A percentile compares a stretch with the other conserved stretches of the same genome.
These are phyloP conservation scores for Phlebiopsis flavidoalba DNA, from an alignment of 768 basidiomycete genomes.

Conservation along the genomic window DNA sequence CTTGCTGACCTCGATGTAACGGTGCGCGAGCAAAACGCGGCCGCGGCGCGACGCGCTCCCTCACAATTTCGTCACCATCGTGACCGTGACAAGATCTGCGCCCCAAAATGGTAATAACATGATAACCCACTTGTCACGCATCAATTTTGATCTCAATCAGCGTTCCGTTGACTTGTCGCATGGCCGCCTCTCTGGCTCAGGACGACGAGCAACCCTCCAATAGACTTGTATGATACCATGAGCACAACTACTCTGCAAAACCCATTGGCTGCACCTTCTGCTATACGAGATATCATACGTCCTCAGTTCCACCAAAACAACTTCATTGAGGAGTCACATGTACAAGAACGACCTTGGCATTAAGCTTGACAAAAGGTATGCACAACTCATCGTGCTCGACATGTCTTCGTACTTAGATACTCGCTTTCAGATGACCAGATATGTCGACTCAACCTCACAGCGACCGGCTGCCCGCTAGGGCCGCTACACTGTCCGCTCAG, in stretches of 20 bases:
- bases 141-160: not conserved
- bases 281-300: slow-evolving; percentile 56
- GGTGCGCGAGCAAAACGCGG: not conserved
- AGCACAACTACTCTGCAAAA: slow-evolving; percentile 14
- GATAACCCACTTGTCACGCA: not conserved
- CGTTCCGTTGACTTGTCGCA: not conserved
- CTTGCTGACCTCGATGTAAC: not conserved
- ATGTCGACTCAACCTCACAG: slow-evolving; percentile 76
- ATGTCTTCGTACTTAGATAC: not conserved
- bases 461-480: slow-evolving; percentile 85
- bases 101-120: not conserved
- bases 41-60: not conserved
- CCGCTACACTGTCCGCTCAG: slow-evolving; percentile 89
- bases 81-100: not conserved
- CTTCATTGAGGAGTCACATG: slow-evolving; percentile 71
- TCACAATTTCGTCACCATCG: not conserved
- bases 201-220: not conserved
- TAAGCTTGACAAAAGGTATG: slow-evolving; percentile 89
- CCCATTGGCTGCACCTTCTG: slow-evolving; percentile 28
- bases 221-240: slow-evolving; percentile 5
- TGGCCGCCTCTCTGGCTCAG: not conserved
- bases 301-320: slow-evolving; percentile 96
- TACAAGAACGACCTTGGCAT: slow-evolving; percentile 80
- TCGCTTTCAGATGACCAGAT: slow-evolving; percentile 78
- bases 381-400: slow-evolving; percentile 1